phyloP scores from a whole-genome alignment of 2,329 filamentous ascomycete species.

The Fusarium guadeloupense region DNA sequence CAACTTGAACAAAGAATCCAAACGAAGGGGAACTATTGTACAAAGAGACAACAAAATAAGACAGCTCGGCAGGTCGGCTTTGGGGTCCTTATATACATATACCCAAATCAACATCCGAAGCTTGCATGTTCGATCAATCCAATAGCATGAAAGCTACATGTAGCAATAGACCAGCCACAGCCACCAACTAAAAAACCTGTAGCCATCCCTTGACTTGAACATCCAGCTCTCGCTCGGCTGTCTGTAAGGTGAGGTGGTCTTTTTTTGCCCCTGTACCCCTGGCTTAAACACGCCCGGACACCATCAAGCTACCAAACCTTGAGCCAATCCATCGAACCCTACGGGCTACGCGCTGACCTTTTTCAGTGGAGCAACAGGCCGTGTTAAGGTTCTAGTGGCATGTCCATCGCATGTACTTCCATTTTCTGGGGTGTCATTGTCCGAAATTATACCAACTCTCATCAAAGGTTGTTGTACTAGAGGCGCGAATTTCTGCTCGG shows the following conservation, averaged over 20 bases:
- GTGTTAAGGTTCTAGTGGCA: conserved; percentile 8
- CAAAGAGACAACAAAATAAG: neutral
- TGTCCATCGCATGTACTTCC: conserved; percentile 20
- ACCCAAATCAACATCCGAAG: conserved; percentile 5
- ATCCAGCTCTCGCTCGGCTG: neutral
- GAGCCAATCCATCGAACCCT: conserved; percentile 5
- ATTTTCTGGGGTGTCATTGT: conserved; percentile 11
- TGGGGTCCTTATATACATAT: conserved; percentile 21
- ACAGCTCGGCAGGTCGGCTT: neutral
- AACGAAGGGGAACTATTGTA: conserved; percentile 6
- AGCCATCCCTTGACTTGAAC: neutral
- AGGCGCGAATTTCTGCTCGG: conserved; percentile 11
- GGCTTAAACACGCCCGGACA: too few relatives aligned
- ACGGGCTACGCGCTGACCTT: conserved; percentile 1
- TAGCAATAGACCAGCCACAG: neutral
- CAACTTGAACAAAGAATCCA: neutral
- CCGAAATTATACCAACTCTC: neutral
- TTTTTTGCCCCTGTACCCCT: conserved; percentile 24
- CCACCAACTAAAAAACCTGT: neutral
- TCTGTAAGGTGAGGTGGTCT: neutral
- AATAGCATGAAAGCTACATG: neutral
- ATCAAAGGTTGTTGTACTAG: neutral
- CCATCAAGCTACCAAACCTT: neutral
- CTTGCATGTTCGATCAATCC: neutral
- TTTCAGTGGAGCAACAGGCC: neutral